Evolutionary conservation across 306 rosid genomes (phyloP).

Genomic region (Begonia peltatifolia): DNA sequence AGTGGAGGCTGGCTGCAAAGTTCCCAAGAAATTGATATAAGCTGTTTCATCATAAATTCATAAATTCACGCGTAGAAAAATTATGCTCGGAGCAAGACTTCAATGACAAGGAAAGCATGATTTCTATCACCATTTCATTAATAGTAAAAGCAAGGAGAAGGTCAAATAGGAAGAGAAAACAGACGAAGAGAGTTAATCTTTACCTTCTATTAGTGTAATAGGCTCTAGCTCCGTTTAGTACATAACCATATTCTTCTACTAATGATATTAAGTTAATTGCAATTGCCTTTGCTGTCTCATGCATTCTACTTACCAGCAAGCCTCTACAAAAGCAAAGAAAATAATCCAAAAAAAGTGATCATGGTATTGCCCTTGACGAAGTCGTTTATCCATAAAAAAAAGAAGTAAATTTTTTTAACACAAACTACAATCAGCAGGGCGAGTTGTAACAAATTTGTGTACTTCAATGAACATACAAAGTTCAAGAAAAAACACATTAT

Average conservation of each 20-base stretch:
- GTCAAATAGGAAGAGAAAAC: background rate
- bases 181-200: background rate
- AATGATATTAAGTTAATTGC: slow-evolving; percentile 57
- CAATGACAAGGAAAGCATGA: background rate
- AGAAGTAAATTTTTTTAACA: too few relatives aligned
- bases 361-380: background rate
- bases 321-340: slow-evolving; percentile 34
- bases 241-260: slow-evolving; percentile 61
- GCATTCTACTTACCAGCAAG: slow-evolving; percentile 71
- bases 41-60: background rate
- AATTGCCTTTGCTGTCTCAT: slow-evolving; percentile 53
- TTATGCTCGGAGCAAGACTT: background rate
- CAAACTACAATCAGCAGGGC: too few relatives aligned
- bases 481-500: background rate
- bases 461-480: background rate
- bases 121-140: too few relatives aligned
- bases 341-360: background rate
- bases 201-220: slow-evolving; percentile 89
- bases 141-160: too few relatives aligned
- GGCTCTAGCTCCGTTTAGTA: slow-evolving; percentile 73
- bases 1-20: slow-evolving; percentile 92
- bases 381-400: background rate
- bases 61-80: background rate
- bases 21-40: background rate
- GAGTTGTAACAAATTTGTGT: too few relatives aligned